phyloP scores from a whole-genome alignment of 1,139 yeast genomes.

The Magnusiomyces sp. region DNA sequence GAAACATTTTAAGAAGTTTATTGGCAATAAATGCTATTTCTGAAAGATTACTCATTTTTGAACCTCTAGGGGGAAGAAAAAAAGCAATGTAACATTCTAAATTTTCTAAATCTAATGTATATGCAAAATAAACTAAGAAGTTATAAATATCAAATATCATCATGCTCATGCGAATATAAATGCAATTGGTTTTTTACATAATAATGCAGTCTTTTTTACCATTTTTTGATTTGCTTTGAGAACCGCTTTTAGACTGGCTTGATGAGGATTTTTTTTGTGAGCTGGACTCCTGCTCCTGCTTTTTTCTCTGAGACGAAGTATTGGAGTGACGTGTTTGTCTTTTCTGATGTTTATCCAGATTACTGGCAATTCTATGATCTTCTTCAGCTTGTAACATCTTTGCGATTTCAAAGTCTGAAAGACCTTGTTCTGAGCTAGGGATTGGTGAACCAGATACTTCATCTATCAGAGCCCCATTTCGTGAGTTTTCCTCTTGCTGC shows the following conservation, averaged over 20 bases:
- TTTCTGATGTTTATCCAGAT: conserved; percentile 25
- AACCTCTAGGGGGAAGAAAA: too few species aligned
- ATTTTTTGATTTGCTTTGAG: not conserved
- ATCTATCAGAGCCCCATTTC: conserved; percentile 27
- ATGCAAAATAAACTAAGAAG: not conserved
- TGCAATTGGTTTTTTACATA: not conserved
- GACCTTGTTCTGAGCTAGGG: conserved; percentile 14
- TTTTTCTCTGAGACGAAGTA: not conserved
- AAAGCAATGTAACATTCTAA: too few species aligned
- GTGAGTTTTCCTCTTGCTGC: not conserved
- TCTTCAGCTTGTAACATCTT: conserved; percentile 54
- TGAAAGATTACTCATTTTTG: too few species aligned
- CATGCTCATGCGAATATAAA: not conserved
- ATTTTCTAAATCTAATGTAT: too few species aligned
- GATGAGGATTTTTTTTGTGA: not conserved
- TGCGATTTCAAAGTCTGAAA: conserved; percentile 40
- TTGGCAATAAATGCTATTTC: too few species aligned
- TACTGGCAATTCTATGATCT: conserved; percentile 46
- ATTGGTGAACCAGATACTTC: conserved; percentile 10
- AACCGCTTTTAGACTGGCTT: not conserved
- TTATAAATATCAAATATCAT: not conserved
- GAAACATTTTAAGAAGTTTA: too few species aligned
- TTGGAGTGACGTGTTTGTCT: conserved; percentile 7
- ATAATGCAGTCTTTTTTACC: not conserved
- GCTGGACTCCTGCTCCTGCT: not conserved